phyloP scores from a whole-genome alignment of 2,329 filamentous ascomycete species.

The Amauroascus niger region DNA sequence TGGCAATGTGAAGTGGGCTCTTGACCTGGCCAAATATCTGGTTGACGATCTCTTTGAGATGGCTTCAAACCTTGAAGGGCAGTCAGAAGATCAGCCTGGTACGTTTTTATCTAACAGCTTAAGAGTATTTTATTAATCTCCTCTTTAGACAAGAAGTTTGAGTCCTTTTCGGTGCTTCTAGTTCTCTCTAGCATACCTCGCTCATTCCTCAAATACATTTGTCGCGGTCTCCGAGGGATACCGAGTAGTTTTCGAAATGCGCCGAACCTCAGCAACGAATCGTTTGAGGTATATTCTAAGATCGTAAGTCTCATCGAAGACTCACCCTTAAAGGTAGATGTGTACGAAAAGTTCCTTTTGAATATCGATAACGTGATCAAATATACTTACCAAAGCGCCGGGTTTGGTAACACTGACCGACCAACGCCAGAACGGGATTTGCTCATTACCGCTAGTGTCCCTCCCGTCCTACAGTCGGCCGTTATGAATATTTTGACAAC shows the following conservation, averaged over 20 bases:
- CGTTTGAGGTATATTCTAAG: slow-evolving; percentile 40
- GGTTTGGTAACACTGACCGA: slow-evolving; percentile 38
- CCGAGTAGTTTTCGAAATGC: slow-evolving; percentile 37
- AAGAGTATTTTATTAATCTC: neutral
- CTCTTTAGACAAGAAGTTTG: slow-evolving; percentile 5
- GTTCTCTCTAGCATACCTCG: slow-evolving; percentile 66
- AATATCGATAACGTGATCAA: slow-evolving; percentile 59
- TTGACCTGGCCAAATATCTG: slow-evolving; percentile 53
- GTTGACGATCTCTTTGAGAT: slow-evolving; percentile 45
- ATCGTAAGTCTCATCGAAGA: slow-evolving; percentile 45
- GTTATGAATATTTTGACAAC: slow-evolving; percentile 42
- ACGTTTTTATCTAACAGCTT: slow-evolving; percentile 6
- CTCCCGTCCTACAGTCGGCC: slow-evolving; percentile 42
- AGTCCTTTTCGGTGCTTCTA: slow-evolving; percentile 40
- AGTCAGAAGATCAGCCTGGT: slow-evolving; percentile 19
- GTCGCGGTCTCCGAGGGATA: slow-evolving; percentile 53
- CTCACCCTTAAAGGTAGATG: slow-evolving; percentile 49
- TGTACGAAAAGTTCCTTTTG: slow-evolving; percentile 55
- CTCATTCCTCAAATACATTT: slow-evolving; percentile 59
- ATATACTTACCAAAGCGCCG: slow-evolving; percentile 44
- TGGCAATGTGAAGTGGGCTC: slow-evolving; percentile 67
- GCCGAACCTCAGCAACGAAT: slow-evolving; percentile 31
- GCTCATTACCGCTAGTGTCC: slow-evolving; percentile 44
- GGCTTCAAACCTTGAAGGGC: slow-evolving; percentile 33
- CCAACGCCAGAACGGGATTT: slow-evolving; percentile 45